These are phyloP conservation scores for Hortaea werneckii DNA, from an alignment of 2,329 filamentous ascomycete species.

Conservation along the genomic window DNA sequence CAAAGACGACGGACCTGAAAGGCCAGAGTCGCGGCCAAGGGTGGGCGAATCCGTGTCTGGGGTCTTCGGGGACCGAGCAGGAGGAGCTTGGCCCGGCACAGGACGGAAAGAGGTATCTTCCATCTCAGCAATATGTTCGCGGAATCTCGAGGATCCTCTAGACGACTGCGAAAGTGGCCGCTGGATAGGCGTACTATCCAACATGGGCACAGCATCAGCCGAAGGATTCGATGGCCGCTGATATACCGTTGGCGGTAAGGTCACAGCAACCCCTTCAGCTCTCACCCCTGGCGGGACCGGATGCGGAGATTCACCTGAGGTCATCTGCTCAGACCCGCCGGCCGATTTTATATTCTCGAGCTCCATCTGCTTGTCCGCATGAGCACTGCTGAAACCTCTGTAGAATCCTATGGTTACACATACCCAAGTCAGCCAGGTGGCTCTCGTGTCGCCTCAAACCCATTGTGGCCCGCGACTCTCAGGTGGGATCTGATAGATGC, in stretches of 20 bases:
- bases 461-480: slow-evolving; percentile 12
- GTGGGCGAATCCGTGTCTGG: slow-evolving; percentile 12
- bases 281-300: slow-evolving; percentile 1
- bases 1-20: slow-evolving; percentile 2
- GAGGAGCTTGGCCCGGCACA: not conserved
- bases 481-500: slow-evolving; percentile 12
- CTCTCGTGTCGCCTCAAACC: slow-evolving; percentile 13
- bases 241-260: slow-evolving; percentile 6
- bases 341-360: slow-evolving; percentile 3
- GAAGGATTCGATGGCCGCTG: slow-evolving; percentile 1
- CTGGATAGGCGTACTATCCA: slow-evolving; percentile 7
- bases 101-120: slow-evolving; percentile 8
- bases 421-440: too few relatives aligned
- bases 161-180: slow-evolving; percentile 3
- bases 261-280: not conserved
- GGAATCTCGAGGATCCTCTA: slow-evolving; percentile 5
- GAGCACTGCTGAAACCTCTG: slow-evolving; percentile 1
- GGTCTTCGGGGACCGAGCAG: not conserved
- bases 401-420: slow-evolving; percentile 9
- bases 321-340: not conserved
- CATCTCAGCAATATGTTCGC: slow-evolving; percentile 9
- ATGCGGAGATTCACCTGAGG: slow-evolving; percentile 1
- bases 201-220: slow-evolving; percentile 6
- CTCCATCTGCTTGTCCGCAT: slow-evolving; percentile 13
- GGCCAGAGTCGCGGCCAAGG: slow-evolving; percentile 7